phyloP scores from a whole-genome alignment of 202 grass and related monocot species.

The Hordeum pubiflorum region DNA sequence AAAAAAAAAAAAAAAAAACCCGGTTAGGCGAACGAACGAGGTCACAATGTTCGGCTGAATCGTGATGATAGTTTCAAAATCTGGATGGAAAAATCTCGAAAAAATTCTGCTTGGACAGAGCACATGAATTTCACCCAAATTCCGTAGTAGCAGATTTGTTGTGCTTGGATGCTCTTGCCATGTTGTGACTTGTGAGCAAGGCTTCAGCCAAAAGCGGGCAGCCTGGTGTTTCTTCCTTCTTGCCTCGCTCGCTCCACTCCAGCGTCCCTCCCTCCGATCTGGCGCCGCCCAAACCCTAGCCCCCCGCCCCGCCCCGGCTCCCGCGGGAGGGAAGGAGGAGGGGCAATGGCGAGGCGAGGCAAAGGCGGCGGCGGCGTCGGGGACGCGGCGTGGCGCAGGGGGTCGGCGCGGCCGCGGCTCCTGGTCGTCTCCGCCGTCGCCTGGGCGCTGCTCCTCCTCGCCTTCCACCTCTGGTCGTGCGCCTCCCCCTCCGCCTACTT shows the following conservation, averaged over 20 bases:
- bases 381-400: conserved; percentile 52
- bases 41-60: too few relatives aligned
- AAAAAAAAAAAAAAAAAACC: too few relatives aligned
- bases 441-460: conserved; percentile 74
- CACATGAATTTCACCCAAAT: too few relatives aligned
- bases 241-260: neutral
- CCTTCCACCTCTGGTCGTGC: conserved; percentile 91
- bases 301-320: neutral
- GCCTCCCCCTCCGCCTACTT: conserved; percentile 56
- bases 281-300: conserved; percentile 4
- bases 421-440: conserved; percentile 63
- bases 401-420: conserved; percentile 55
- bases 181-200: too few relatives aligned
- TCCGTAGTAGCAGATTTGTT: too few relatives aligned
- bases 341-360: conserved; percentile 27
- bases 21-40: too few relatives aligned
- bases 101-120: too few relatives aligned
- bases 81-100: too few relatives aligned
- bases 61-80: too few relatives aligned
- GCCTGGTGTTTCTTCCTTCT: neutral
- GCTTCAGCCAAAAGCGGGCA: neutral
- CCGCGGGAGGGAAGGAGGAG: neutral
- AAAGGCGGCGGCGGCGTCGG: conserved; percentile 27
- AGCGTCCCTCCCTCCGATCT: neutral
- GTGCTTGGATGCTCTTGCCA: too few relatives aligned